Evolutionary conservation across 805 yeast species (phyloP).

Genomic region (Sugiyamaella smithiae): DNA sequence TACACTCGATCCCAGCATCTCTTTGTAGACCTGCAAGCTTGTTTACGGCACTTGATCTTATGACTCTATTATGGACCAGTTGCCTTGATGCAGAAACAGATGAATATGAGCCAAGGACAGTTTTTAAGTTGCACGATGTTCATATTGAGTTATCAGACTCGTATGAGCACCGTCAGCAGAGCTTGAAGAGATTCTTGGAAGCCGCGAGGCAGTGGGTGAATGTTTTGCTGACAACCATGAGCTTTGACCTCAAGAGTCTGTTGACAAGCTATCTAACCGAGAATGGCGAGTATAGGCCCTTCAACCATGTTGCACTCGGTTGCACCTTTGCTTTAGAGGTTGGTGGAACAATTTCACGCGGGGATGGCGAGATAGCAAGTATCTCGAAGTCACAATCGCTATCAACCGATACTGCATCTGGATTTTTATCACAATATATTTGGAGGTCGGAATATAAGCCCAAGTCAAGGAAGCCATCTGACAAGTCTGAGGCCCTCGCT

Average conservation of each 20-base stretch:
- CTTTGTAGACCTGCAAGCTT: slow-evolving; percentile 71
- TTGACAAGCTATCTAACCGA: slow-evolving; percentile 72
- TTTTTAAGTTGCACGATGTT: slow-evolving; percentile 52
- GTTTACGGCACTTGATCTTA: slow-evolving; percentile 75
- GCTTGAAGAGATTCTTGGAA: slow-evolving; percentile 57
- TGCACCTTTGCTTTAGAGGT: slow-evolving; percentile 86
- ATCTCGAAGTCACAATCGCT: slow-evolving; percentile 36
- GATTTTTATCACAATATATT: slow-evolving; percentile 71
- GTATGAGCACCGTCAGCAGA: slow-evolving; percentile 66
- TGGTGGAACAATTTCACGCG: slow-evolving; percentile 70
- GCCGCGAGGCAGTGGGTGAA: slow-evolving; percentile 68
- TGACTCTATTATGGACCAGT: slow-evolving; percentile 74
- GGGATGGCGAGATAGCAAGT: slow-evolving; percentile 62
- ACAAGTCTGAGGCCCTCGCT: slow-evolving; percentile 18
- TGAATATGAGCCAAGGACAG: slow-evolving; percentile 80
- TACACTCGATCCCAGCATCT: slow-evolving; percentile 67
- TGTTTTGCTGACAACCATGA: slow-evolving; percentile 53
- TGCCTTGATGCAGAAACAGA: slow-evolving; percentile 78
- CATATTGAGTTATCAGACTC: slow-evolving; percentile 67
- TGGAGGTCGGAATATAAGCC: slow-evolving; percentile 52
- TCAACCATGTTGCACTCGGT: slow-evolving; percentile 63
- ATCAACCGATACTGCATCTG: slow-evolving; percentile 57
- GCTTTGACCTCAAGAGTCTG: slow-evolving; percentile 72
- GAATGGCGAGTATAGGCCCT: slow-evolving; percentile 36
- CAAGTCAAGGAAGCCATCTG: slow-evolving; percentile 21